Conservation (phyloP, 2,329 filamentous ascomycete species). For the Lecanicillium sp. region DNA sequence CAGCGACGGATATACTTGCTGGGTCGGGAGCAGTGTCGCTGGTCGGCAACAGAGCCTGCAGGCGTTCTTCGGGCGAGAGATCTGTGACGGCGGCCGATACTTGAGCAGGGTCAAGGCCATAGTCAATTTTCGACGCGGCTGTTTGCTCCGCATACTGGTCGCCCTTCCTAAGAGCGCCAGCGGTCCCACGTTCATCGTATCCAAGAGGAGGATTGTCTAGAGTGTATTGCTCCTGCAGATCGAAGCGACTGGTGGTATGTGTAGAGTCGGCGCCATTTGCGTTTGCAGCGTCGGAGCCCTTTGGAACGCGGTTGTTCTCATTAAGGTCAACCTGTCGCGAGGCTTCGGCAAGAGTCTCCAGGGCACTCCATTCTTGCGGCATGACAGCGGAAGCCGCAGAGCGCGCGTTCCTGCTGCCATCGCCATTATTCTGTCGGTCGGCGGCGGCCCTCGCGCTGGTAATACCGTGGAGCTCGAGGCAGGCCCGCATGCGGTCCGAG, state of each 20-base stretch:
- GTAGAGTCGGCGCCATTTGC: slow-evolving; percentile 13
- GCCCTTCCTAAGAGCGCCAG: not conserved
- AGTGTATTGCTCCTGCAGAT: slow-evolving; percentile 52
- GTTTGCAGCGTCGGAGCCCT: slow-evolving; percentile 22
- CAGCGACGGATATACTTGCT: slow-evolving; percentile 47
- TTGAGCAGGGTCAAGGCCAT: slow-evolving; percentile 11
- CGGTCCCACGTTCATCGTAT: slow-evolving; percentile 31
- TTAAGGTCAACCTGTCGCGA: slow-evolving; percentile 69
- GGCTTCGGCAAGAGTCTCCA: slow-evolving; percentile 83
- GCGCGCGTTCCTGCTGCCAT: slow-evolving; percentile 21
- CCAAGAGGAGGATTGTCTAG: slow-evolving; percentile 46
- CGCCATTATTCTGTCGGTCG: slow-evolving; percentile 20
- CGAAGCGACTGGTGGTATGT: slow-evolving; percentile 32
- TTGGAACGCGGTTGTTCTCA: slow-evolving; percentile 49
- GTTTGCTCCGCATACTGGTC: slow-evolving; percentile 10
- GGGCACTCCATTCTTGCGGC: slow-evolving; percentile 63
- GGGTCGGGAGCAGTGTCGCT: slow-evolving; percentile 32
- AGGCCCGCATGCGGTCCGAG: slow-evolving; percentile 66
- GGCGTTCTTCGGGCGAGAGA: slow-evolving; percentile 39
- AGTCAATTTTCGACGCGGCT: slow-evolving; percentile 9
- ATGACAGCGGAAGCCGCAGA: slow-evolving; percentile 22
- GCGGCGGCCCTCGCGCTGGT: slow-evolving; percentile 36
- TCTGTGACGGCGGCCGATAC: slow-evolving; percentile 22
- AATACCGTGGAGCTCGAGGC: slow-evolving; percentile 65
- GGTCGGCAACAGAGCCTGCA: slow-evolving; percentile 37